Conservation (phyloP, 257 asterid species). For the Solanum peruvianum region DNA sequence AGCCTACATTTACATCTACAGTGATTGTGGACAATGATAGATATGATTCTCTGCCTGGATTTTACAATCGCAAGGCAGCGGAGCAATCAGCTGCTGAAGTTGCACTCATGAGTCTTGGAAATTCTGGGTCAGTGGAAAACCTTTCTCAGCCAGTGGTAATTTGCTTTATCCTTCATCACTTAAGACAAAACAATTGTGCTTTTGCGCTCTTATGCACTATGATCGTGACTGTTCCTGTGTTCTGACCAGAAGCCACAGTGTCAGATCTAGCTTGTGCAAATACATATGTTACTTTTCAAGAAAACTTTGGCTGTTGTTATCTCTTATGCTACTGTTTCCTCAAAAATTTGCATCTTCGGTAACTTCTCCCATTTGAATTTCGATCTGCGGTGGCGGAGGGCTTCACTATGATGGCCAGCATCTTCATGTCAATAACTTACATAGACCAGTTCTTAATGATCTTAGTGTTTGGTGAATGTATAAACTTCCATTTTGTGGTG, state of each 20-base stretch:
- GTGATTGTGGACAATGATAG: constrained; percentile 51
- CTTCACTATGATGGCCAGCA: background rate
- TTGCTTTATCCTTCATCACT: background rate
- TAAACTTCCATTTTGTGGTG: background rate
- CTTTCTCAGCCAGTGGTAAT: constrained; percentile 79
- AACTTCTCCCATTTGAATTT: background rate
- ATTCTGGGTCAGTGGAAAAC: constrained; percentile 23
- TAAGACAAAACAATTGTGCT: background rate
- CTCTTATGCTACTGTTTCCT: background rate
- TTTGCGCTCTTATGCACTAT: background rate
- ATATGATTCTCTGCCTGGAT: constrained; percentile 89
- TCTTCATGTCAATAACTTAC: background rate
- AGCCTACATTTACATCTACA: constrained; percentile 72
- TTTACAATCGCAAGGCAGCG: constrained; percentile 86
- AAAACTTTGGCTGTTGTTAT: background rate
- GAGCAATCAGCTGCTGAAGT: constrained; percentile 99
- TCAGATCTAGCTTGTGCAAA: background rate
- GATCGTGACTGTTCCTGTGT: background rate
- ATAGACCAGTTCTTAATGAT: background rate
- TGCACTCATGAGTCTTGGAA: constrained; percentile 61
- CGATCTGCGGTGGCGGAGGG: background rate
- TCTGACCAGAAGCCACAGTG: background rate
- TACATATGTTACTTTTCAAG: background rate
- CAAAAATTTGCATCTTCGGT: background rate
- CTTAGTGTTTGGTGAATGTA: background rate